Evolutionary conservation across 768 basidiomycete species (phyloP), one percentile per base, ranked within the genome.

Genomic region (Boletus fagicola): DNA sequence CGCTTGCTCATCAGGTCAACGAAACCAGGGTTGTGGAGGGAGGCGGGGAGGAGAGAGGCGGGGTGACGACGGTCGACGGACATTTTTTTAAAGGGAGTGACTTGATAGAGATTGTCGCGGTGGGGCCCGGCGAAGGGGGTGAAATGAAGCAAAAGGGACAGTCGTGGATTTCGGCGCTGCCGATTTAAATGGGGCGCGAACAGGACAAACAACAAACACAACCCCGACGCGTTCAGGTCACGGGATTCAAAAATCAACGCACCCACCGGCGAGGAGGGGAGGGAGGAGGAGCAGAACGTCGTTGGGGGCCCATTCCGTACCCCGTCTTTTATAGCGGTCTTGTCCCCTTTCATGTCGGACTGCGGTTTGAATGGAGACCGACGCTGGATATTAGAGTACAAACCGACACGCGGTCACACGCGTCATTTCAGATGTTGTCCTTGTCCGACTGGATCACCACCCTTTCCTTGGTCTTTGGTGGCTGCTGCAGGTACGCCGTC

Each of bases 401-500:
- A 51, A 38, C 59, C 24, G 24, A 18, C 20, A 20, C 11, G 9
- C 16, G 16, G 44, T 16, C 22, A 15, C 15, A 24, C 49, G 15
- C 5, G 33, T 35, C 48, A 36, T 12, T 11, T 5, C 33, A 16
- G 30, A 62, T 65, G 65, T 20, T 66, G 43, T 63, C 66, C 39
- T 4, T 26, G 33, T 60, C 69, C 13, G 71, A 71, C 33, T 94
- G 88, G 90, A 54, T 80, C 9, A 73, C 83, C 11, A 85, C 91
- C 0, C 69, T 95, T 26, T 75, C 83, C 1, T 76, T 94, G 22
- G 82, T 94, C 11, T 95, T 97, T 67, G 93, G 92, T 2, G 94
- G 94, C 1, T 97, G 94, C 72, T 97, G 94, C 78, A 86, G 86
- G 80, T 82, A 39, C 68, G 72, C 6, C 61, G 54, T 48, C 36